phyloP scores from a whole-genome alignment of 495 filamentous ascomycete genomes.

The Penicillium bialowiezense region DNA sequence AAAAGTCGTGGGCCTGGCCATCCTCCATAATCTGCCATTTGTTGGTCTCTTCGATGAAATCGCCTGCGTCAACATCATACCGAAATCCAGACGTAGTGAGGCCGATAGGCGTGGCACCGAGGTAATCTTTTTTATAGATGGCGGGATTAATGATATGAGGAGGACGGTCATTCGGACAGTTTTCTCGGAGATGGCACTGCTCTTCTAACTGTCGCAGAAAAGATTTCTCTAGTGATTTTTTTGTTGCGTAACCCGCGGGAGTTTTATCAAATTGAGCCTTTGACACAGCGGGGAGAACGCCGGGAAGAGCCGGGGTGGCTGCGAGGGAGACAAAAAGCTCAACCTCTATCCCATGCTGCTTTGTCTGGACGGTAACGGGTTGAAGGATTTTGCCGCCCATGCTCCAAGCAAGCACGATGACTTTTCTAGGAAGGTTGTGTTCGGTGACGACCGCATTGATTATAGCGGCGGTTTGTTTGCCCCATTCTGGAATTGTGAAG shows the following conservation, averaged over 20 bases:
- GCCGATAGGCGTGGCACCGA: conserved; percentile 6
- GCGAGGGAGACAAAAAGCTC: conserved; percentile 14
- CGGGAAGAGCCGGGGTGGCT: conserved; percentile 11
- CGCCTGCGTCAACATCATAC: neutral
- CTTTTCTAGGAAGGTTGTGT: neutral
- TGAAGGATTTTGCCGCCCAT: conserved; percentile 14
- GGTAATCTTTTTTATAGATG: conserved; percentile 8
- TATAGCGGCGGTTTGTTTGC: conserved; percentile 9
- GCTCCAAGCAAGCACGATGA: conserved; percentile 12
- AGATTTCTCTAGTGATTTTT: neutral
- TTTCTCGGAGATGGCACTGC: neutral
- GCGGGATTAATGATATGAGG: conserved; percentile 1
- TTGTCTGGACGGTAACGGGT: conserved; percentile 2
- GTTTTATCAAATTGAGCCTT: neutral
- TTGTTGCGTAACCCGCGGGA: neutral
- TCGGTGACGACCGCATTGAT: conserved; percentile 5
- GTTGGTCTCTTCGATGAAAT: neutral
- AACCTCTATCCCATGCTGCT: conserved; percentile 1
- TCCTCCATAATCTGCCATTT: conserved; percentile 5
- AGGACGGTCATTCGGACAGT: neutral
- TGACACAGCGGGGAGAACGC: neutral
- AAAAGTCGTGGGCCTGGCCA: conserved; percentile 2
- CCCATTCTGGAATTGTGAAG: conserved; percentile 13
- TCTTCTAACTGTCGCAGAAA: neutral
- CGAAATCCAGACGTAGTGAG: conserved; percentile 2